These are phyloP conservation scores for Sequoia sempervirens DNA, from an alignment of 75 land plant species.

Conservation along the genomic window DNA sequence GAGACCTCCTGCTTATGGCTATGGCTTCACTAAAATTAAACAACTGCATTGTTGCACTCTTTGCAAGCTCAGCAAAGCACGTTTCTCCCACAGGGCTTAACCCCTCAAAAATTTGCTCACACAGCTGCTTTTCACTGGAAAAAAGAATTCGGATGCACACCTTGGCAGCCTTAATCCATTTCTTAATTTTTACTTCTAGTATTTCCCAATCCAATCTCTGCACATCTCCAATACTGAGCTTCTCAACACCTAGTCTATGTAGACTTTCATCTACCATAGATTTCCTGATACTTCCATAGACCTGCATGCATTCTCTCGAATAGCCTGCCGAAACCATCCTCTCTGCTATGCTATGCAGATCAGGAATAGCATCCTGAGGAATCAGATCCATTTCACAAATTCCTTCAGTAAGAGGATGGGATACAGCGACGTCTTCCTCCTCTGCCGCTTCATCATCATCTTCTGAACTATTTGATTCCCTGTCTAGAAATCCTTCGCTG, in stretches of 20 bases:
- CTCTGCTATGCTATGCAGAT: slow-evolving; percentile 44
- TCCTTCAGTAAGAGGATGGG: slow-evolving; percentile 21
- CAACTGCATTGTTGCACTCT: slow-evolving; percentile 49
- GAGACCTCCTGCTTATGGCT: slow-evolving; percentile 41
- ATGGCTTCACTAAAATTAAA: slow-evolving; percentile 68
- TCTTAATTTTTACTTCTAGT: slow-evolving; percentile 40
- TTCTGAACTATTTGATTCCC: slow-evolving; percentile 23
- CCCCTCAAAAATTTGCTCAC: slow-evolving; percentile 49
- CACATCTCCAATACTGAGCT: slow-evolving; percentile 69
- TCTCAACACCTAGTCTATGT: slow-evolving; percentile 52
- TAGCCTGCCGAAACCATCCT: slow-evolving; percentile 45
- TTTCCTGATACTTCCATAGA: slow-evolving; percentile 42
- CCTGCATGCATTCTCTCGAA: slow-evolving; percentile 52
- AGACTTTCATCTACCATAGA: slow-evolving; percentile 64
- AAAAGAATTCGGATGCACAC: slow-evolving; percentile 53
- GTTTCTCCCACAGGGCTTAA: slow-evolving; percentile 13
- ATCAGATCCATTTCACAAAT: slow-evolving; percentile 31
- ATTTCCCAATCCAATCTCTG: slow-evolving; percentile 48
- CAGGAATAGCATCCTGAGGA: slow-evolving; percentile 36
- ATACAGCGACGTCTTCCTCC: slow-evolving; percentile 14
- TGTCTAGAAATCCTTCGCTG: slow-evolving; percentile 34
- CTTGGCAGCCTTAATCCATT: slow-evolving; percentile 58
- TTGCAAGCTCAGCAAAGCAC: slow-evolving; percentile 64
- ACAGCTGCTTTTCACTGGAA: slow-evolving; percentile 51
- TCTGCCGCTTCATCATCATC: slow-evolving; percentile 23